These are phyloP conservation scores for Ceratobasidium sp. DNA, from an alignment of 1,284 basidiomycete genomes.

Conservation along the genomic window DNA sequence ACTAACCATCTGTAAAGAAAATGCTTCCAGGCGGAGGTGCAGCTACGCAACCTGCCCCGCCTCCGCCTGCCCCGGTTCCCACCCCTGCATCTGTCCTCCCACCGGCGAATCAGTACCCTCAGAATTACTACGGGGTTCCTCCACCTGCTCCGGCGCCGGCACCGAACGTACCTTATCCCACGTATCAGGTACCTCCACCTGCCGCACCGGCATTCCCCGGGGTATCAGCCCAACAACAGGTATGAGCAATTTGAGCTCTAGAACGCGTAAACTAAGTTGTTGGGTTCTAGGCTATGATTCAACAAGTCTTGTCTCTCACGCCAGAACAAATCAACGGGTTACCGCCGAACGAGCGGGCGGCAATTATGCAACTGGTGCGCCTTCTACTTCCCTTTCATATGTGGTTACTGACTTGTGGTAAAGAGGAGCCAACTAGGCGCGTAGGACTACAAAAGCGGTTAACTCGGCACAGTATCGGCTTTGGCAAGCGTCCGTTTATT, in stretches of 20 bases:
- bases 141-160: slow-evolving; percentile 41
- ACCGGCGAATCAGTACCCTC: slow-evolving; percentile 45
- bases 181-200: slow-evolving; percentile 41
- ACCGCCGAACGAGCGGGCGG: slow-evolving; percentile 80
- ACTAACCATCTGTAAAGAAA: slow-evolving; percentile 51
- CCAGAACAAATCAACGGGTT: slow-evolving; percentile 87
- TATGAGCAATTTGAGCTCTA: slow-evolving; percentile 38
- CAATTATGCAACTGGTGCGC: slow-evolving; percentile 84
- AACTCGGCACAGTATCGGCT: slow-evolving; percentile 11
- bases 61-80: slow-evolving; percentile 48
- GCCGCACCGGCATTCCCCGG: slow-evolving; percentile 42
- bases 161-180: slow-evolving; percentile 40
- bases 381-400: background rate
- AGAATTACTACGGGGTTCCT: slow-evolving; percentile 42
- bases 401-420: background rate
- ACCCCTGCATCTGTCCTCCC: slow-evolving; percentile 45
- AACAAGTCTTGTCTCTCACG: slow-evolving; percentile 86
- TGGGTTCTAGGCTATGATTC: slow-evolving; percentile 68
- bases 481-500: slow-evolving; percentile 2
- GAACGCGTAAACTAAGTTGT: background rate
- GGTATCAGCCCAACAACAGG: slow-evolving; percentile 48
- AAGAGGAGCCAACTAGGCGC: slow-evolving; percentile 4
- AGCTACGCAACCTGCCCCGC: slow-evolving; percentile 41
- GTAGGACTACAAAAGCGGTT: slow-evolving; percentile 36
- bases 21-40: slow-evolving; percentile 60